Evolutionary conservation across 345 rosid species (phyloP), one percentile per base, ranked within the genome.

Genomic region (Murraya koenigii): DNA sequence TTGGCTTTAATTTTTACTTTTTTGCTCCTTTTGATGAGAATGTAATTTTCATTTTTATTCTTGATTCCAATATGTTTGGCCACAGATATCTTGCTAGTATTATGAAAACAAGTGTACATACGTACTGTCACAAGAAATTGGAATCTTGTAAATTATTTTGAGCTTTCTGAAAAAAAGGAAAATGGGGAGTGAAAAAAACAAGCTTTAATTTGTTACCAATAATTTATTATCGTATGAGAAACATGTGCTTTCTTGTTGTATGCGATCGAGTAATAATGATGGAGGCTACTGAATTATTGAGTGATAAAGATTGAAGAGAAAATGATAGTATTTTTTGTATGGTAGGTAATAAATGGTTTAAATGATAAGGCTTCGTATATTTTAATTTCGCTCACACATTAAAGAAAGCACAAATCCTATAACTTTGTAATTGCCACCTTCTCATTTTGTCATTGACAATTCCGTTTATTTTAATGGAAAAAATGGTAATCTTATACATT

Each of bases 11-110:
- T 33, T 1, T 33, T 19, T 30, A 6, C 3, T 32, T 63, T 26
- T 63, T 63, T 63, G n/a, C 38, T 11, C 2, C 14, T 33, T 63
- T 33, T 64, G 68, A 64, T 72, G 25, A 4, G 28, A 63, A 41
- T 32, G 68, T 67, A 69, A 69, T n/a, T 79, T 59, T 74, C 75
- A 44, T 5, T 8, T 23, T n/a, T 74, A 59, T 68, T 68, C 69
- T 60, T 76, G 71, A 76, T 76, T 54, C 66, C 26, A 54, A 55
- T 28, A 38, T 35, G 9, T 5, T 47, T 74, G 54, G 60, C 33
- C 58, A 79, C 33, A 32, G 33, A 75, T 69, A 59, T 59, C 25
- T 69, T n/a, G 22, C 64, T 58, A 11, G 36, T 74, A 10, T 25
- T 19, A 3, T 7, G 15, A 14, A 54, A 74, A 66, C 75, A 68